Percentiles rank a stretch among this genome's conserved stretches.
Evolutionary conservation across 176 grass and related monocot genomes (phyloP).

Genomic region (Oryza brachyantha): DNA sequence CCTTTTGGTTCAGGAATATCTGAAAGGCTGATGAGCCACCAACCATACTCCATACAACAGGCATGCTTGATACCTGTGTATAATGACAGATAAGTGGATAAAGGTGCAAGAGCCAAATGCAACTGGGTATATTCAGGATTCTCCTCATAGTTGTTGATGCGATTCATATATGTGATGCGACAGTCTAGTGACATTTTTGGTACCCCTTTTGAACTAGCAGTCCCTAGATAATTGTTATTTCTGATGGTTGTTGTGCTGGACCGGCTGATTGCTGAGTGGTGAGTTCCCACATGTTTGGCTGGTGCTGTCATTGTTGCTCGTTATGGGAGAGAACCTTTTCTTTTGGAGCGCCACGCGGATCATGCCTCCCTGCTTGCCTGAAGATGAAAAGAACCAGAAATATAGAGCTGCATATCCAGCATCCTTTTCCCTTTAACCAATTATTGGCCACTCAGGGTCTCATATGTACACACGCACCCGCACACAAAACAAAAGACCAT

Average conservation of each 20-base stretch:
- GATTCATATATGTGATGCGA: neutral
- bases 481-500: neutral
- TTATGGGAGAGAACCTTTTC: neutral
- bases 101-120: neutral
- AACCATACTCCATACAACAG: neutral
- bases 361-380: conserved; percentile 14
- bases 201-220: neutral
- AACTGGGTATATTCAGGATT: neutral
- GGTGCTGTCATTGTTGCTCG: conserved; percentile 5
- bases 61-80: neutral
- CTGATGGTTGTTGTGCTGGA: no score
- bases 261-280: neutral
- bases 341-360: neutral
- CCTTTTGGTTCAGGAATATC: conserved; percentile 19
- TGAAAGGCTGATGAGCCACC: conserved; percentile 2
- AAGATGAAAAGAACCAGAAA: neutral
- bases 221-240: neutral
- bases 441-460: neutral
- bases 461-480: neutral
- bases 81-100: neutral
- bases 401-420: neutral
- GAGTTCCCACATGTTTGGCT: neutral
- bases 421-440: neutral
- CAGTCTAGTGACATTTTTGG: neutral
- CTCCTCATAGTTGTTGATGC: neutral